Evolutionary conservation across 225 moss, liverwort and hornwort genomes (phyloP), one percentile per base, ranked within the genome.

Genomic region (Sphagnum tenellum): DNA sequence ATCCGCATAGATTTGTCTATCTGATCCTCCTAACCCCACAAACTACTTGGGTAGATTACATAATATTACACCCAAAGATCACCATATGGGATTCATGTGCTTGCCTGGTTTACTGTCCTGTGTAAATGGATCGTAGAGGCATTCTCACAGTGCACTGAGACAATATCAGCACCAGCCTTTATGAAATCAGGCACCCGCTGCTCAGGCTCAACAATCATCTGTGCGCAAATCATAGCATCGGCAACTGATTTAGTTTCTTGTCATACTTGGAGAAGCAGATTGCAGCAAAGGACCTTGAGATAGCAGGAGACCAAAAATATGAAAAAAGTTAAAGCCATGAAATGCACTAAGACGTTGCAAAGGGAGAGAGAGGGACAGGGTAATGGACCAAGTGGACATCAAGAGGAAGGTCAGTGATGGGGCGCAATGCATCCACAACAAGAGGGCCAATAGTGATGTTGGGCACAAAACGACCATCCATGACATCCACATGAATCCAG

Each of bases 131-230:
- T 98, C 45, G 98, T 98, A 55, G 98, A 78, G 11, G 93, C 86
- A 50, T 80, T 83, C 80, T 93, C 98, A 66, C 78, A 78, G 65
- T 98, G 98, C 65, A 98, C 98, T 9, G 90, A 90, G 14, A 98
- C 93, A 63, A 98, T 98, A 55, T 98, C 98, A 46, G 98, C 98
- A 65, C 98, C 98, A 13, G 98, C 98, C 77, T 93, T 98, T 64
- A 98, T 88, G 62, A 98, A 98, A 57, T 98, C 98, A 49, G 79
- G 87, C 14, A 93, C 89, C 48, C 89, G 85, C 55, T 74, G 73
- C 61, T 98, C 93, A 59, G 98, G 98, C 66, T 98, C 93, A 52
- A 98, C 98, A 77, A 98, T 98, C 98, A 98, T 98, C 94, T 94
- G 68, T 45, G 29, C 1, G 29, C 29, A 29, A 0, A 29, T 29